Conservation (phyloP, 192 early-diverging fungal species). For the Irineochytrium annulatum region DNA sequence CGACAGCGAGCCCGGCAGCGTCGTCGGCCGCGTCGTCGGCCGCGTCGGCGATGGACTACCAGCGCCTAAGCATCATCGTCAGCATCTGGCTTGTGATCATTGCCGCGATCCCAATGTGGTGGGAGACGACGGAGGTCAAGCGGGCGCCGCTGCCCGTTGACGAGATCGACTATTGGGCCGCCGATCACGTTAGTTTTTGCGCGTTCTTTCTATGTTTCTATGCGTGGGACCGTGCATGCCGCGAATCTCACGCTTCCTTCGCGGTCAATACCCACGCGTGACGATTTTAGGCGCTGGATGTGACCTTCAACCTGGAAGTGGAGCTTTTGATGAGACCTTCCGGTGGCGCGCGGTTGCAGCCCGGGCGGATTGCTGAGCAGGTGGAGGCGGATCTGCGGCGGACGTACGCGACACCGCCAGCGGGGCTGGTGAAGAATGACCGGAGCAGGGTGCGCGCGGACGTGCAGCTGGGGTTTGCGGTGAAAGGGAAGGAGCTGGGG, state of each 20-base stretch:
- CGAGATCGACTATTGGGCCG: conserved; percentile 55
- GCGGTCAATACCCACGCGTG: not conserved
- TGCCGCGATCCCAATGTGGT: conserved; percentile 72
- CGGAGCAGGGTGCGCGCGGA: not conserved
- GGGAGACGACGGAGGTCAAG: conserved; percentile 75
- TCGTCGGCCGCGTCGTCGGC: too few relatives aligned
- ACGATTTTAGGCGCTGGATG: not conserved
- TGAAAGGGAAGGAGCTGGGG: not conserved
- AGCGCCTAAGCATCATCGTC: conserved; percentile 24
- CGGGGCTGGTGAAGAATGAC: not conserved
- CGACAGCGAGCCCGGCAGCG: too few relatives aligned
- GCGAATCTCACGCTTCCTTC: not conserved
- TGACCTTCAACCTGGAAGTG: not conserved
- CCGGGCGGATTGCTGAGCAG: not conserved
- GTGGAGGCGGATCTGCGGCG: not conserved
- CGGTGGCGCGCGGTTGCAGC: not conserved
- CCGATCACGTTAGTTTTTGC: conserved; percentile 9
- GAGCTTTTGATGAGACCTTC: too few relatives aligned
- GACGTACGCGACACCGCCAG: not conserved
- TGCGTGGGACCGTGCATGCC: not conserved
- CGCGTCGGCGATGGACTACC: too few relatives aligned
- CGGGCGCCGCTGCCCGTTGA: conserved; percentile 66
- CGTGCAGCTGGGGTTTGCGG: not conserved
- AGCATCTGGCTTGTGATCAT: conserved; percentile 55
- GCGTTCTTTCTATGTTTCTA: not conserved